Evolutionary conservation across 2,329 filamentous ascomycete species (phyloP).

Genomic region (Trichophyton rubrum): DNA sequence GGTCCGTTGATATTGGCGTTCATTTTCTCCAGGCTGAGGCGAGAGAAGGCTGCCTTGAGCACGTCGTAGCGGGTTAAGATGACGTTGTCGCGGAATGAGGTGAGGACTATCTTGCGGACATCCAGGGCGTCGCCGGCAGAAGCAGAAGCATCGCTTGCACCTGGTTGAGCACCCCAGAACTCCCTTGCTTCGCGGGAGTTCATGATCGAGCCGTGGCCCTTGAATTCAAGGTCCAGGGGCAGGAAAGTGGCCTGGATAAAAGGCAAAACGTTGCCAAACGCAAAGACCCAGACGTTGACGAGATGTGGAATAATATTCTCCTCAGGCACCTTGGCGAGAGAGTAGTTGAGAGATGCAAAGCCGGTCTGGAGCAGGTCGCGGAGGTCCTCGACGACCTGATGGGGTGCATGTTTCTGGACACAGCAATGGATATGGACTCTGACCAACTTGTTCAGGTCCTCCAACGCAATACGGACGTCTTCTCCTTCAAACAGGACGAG

Average conservation of each 20-base stretch:
- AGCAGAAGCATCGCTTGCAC: slow-evolving; percentile 25
- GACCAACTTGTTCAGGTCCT: slow-evolving; percentile 53
- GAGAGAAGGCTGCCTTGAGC: slow-evolving; percentile 79
- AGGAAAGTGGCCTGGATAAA: slow-evolving; percentile 94
- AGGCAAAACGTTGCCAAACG: slow-evolving; percentile 78
- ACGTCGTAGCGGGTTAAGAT: slow-evolving; percentile 81
- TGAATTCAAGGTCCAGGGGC: slow-evolving; percentile 84
- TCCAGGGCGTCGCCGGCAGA: slow-evolving; percentile 52
- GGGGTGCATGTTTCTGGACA: slow-evolving; percentile 47
- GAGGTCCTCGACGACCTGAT: slow-evolving; percentile 50
- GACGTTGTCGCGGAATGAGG: slow-evolving; percentile 76
- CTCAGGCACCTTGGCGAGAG: slow-evolving; percentile 63
- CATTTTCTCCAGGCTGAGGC: slow-evolving; percentile 72
- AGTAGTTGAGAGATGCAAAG: slow-evolving; percentile 75
- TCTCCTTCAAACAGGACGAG: slow-evolving; percentile 54
- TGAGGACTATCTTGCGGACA: slow-evolving; percentile 75
- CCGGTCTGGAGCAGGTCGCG: slow-evolving; percentile 55
- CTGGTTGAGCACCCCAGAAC: slow-evolving; percentile 70
- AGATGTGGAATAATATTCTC: slow-evolving; percentile 80
- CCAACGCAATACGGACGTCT: slow-evolving; percentile 50
- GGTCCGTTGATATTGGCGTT: slow-evolving; percentile 36
- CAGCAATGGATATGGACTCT: slow-evolving; percentile 50
- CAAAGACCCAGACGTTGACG: slow-evolving; percentile 87
- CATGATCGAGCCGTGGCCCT: slow-evolving; percentile 70
- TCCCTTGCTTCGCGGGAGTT: slow-evolving; percentile 66